Base-by-base conservation (phyloP, 140 eudicot species). In the Erigeron philadelphicus region DNA sequence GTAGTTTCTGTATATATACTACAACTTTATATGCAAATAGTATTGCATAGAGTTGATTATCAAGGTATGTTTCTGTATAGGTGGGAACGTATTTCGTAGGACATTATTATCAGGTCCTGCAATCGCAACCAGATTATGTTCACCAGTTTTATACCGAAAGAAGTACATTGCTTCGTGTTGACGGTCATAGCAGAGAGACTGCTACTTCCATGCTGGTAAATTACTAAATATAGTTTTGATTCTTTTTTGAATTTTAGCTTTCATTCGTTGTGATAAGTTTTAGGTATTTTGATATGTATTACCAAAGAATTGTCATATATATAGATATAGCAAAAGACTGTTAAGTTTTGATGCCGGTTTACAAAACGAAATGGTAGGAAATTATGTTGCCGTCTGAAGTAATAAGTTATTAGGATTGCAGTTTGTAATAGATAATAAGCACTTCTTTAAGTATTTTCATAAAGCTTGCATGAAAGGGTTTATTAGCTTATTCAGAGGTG, bases 81-180 rank as follows among this genome's bases (percentile, higher is more conserved):
- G 94, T 93, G 56, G 96, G 93, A 52, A 82, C 95, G 35, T 92
- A 84, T 75, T 89, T 93, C 61, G 96, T 89, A 0, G 91, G 90
- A 13, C 90, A 93, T 74, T 93, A 89, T 75, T 93, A 89, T 59
- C 87, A 87, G 80, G 81, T 83, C 73, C 86, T 88, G 16, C 94
- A 89, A 75, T 73, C 80, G 31, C 85, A 84, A 43, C 96, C 95
- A 6, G 96, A 89, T 15, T 70, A 52, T 47, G 94, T 86, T 71
- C 90, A 86, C 62, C 96, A 89, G 76, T 90, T 86, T 72, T 93
- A 93, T 76, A 86, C 83, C 10, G 95, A 89, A 60, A 79, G 81
- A 45, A 89, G 98, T 82, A 93, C 95, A 7, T 85, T 93, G 90
- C 87, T 93, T 66, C 96, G 98, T 19, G 85, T 89, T 72, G 95